Conservation (phyloP, 2,329 filamentous ascomycete genomes). For the Calonectria crousiana region DNA sequence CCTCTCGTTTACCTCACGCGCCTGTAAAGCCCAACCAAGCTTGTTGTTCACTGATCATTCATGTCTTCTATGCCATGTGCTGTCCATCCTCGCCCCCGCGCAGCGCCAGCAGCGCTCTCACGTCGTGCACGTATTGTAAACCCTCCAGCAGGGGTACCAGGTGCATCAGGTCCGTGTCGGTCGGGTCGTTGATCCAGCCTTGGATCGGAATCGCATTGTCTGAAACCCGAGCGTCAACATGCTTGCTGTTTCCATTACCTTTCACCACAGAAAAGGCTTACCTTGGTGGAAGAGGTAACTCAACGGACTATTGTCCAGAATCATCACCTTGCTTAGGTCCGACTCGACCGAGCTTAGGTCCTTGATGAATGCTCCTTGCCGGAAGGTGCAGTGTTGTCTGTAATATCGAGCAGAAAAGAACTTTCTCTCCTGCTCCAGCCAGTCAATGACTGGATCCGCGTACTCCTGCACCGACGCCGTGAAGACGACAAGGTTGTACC, state of each 20-base stretch:
- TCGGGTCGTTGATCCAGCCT: slow-evolving; percentile 99
- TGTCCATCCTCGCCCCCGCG: slow-evolving; percentile 85
- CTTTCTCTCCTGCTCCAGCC: slow-evolving; percentile 96
- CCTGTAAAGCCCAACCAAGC: slow-evolving; percentile 14
- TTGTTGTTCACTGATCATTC: slow-evolving; percentile 29
- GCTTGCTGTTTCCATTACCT: background rate
- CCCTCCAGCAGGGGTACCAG: slow-evolving; percentile 93
- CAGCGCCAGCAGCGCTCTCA: slow-evolving; percentile 88
- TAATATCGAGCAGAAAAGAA: slow-evolving; percentile 96
- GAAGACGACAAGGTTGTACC: slow-evolving; percentile 98
- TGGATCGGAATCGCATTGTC: slow-evolving; percentile 99
- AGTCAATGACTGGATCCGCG: slow-evolving; percentile 98
- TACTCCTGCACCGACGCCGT: slow-evolving; percentile 99
- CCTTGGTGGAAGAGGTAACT: slow-evolving; percentile 99
- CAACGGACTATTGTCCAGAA: slow-evolving; percentile 97
- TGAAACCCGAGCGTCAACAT: slow-evolving; percentile 53
- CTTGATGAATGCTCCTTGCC: slow-evolving; percentile 98
- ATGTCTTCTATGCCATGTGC: slow-evolving; percentile 58
- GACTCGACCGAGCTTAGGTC: slow-evolving; percentile 96
- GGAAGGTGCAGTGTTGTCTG: slow-evolving; percentile 94
- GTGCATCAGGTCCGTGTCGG: slow-evolving; percentile 94
- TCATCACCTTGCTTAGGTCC: slow-evolving; percentile 98
- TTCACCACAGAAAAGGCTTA: slow-evolving; percentile 55
- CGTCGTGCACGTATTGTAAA: slow-evolving; percentile 95
- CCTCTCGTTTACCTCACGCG: slow-evolving; percentile 32